Conservation (phyloP, 169 alveolate species). For the Babesia ovata region DNA sequence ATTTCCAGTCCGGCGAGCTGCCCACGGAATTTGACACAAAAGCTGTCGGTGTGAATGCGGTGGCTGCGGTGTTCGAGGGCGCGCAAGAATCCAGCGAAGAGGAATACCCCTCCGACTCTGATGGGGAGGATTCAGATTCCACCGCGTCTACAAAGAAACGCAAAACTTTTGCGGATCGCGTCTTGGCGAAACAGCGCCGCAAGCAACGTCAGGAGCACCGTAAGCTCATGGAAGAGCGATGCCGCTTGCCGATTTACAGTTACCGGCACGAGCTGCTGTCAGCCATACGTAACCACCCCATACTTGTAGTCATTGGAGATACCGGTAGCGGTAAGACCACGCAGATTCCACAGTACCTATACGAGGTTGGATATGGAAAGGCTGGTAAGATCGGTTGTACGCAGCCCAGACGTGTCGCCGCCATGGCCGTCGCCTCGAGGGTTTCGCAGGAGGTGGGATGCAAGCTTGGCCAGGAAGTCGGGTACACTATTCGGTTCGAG, state of each 20-base stretch:
- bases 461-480: slow-evolving; percentile 97
- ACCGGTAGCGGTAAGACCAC: slow-evolving; percentile 99
- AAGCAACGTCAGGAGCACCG: slow-evolving; percentile 63
- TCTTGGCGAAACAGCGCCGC: slow-evolving; percentile 60
- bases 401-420: slow-evolving; percentile 99
- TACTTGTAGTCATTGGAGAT: slow-evolving; percentile 97
- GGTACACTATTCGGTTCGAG: slow-evolving; percentile 94
- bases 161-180: slow-evolving; percentile 47
- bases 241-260: slow-evolving; percentile 91
- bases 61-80: slow-evolving; percentile 33
- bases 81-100: slow-evolving; percentile 14
- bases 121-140: slow-evolving; percentile 22
- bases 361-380: slow-evolving; percentile 95
- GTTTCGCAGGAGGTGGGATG: slow-evolving; percentile 97
- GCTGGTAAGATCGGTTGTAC: slow-evolving; percentile 97
- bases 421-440: slow-evolving; percentile 99
- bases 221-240: slow-evolving; percentile 73
- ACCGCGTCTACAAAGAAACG: slow-evolving; percentile 42
- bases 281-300: slow-evolving; percentile 89
- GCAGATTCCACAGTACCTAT: slow-evolving; percentile 96
- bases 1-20: slow-evolving; percentile 45
- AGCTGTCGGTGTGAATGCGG: slow-evolving; percentile 45
- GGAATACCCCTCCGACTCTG: slow-evolving; percentile 23
- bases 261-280: slow-evolving; percentile 91
- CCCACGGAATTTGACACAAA: slow-evolving; percentile 46